Base-by-base conservation (phyloP, 2,329 filamentous ascomycete genomes). In the Pyrenochaeta sp. region DNA sequence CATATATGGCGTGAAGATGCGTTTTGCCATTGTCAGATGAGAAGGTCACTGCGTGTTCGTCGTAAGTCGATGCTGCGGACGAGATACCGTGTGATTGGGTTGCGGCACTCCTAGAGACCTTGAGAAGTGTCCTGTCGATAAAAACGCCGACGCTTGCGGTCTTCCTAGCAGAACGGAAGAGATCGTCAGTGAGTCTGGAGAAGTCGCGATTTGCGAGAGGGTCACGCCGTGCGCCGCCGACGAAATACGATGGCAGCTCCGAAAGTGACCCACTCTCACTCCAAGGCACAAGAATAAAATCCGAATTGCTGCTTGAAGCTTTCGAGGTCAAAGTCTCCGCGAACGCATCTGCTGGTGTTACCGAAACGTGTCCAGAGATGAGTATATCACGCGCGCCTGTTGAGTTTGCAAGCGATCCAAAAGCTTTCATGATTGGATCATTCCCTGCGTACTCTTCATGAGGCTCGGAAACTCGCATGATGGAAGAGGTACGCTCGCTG, bases 341-440 rank as follows among this genome's bases (percentile, higher is more conserved):
- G 63, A 89, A 96, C 0, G 84, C 85, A n/a, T 81, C 75, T 41
- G 89, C 84, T 0, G 90, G 89, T 1, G 90, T 83, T 35, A 95
- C 83, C 0, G 87, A 84, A 3, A 95, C 85, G 36, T 85, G 87
- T 2, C 89, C 89, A 3, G 88, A 89, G 10, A 91, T 86, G 1
- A 89, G 83, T 2, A 96, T 79, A 50, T 90, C 88, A 60, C 92
- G 84, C 14, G 14, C 10, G 11, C 8, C 18, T 3, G 29, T 31
- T 3, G 14, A 14, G 7, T 31, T 31, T 15, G 36, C 89, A 56
- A 96, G 90, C 0, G 89, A 89, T 32, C 88, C 83, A 78, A 96
- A 96, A 1, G 89, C 87, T 63, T 95, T 95, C 41, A 96, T 83
- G 3, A 96, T 85, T 0, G 91, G 89, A 60, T 96, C 92, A 57